phyloP scores from a whole-genome alignment of 2,329 filamentous ascomycete species.

The Microcyclospora tardicrescens region DNA sequence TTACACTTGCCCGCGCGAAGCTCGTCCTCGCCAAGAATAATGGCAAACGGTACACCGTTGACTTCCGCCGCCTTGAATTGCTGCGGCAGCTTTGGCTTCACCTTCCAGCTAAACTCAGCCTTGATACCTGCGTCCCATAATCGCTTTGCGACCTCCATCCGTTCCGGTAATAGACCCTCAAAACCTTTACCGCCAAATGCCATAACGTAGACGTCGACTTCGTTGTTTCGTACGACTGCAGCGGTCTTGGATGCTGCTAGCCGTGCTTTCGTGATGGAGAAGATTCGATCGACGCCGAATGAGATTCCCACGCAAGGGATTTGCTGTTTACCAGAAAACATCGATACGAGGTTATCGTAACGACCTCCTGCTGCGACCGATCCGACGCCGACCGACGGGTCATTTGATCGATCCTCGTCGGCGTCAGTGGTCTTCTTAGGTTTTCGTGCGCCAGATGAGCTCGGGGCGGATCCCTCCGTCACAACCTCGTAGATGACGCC shows the following conservation, averaged over 20 bases:
- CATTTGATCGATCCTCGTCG: constrained; percentile 59
- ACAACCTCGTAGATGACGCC: constrained; percentile 84
- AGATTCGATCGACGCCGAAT: constrained; percentile 91
- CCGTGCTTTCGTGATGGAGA: constrained; percentile 74
- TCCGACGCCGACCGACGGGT: constrained; percentile 72
- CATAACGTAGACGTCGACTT: constrained; percentile 90
- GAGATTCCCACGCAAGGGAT: constrained; percentile 88
- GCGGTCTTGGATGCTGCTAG: constrained; percentile 49
- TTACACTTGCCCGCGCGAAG: constrained; percentile 69
- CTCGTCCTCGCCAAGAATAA: constrained; percentile 88
- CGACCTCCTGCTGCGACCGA: constrained; percentile 81
- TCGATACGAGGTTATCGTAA: constrained; percentile 86
- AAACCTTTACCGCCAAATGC: constrained; percentile 82
- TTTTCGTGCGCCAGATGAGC: constrained; percentile 28
- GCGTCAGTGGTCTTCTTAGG: constrained; percentile 27
- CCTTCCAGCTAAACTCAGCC: constrained; percentile 80
- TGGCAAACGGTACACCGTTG: constrained; percentile 66
- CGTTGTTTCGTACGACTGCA: constrained; percentile 49
- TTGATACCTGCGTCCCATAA: constrained; percentile 85
- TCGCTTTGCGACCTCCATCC: constrained; percentile 63
- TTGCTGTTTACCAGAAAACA: constrained; percentile 66
- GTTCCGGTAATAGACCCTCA: constrained; percentile 65
- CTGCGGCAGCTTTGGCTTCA: constrained; percentile 73
- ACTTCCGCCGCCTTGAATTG: constrained; percentile 87
- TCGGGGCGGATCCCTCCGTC: constrained; percentile 61